These are phyloP conservation scores for Candida labiduridarum DNA, from an alignment of 1,139 yeast genomes.

Conservation along the genomic window DNA sequence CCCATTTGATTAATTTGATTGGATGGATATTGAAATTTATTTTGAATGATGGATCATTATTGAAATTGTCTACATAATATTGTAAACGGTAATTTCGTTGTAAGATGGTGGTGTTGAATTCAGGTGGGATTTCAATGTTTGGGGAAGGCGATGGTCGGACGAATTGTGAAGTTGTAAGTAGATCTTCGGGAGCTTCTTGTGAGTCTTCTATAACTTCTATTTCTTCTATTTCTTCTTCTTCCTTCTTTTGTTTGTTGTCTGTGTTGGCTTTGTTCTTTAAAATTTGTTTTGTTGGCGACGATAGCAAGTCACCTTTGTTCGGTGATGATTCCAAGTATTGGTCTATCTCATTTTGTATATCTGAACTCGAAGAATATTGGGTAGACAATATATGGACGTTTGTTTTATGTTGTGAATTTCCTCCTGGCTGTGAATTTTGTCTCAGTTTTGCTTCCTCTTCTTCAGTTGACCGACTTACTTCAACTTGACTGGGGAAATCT, in stretches of 20 bases:
- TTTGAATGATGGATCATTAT: slow-evolving; percentile 20
- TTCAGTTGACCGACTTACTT: slow-evolving; percentile 1
- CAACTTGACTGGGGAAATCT: background rate
- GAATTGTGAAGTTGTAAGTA: background rate
- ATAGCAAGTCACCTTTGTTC: background rate
- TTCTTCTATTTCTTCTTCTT: slow-evolving; percentile 16
- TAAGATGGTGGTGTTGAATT: slow-evolving; percentile 27
- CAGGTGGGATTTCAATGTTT: slow-evolving; percentile 12
- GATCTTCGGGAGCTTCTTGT: slow-evolving; percentile 18
- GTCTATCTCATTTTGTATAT: background rate
- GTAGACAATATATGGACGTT: slow-evolving; percentile 11
- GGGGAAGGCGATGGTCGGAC: background rate
- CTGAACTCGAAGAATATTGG: slow-evolving; percentile 17
- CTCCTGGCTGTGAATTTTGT: background rate
- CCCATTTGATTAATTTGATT: slow-evolving; percentile 38
- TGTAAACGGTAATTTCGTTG: slow-evolving; percentile 31
- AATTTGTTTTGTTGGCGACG: slow-evolving; percentile 4
- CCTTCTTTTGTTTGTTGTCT: slow-evolving; percentile 20
- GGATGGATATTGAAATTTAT: slow-evolving; percentile 33
- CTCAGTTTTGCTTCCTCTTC: background rate
- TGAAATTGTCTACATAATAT: slow-evolving; percentile 27
- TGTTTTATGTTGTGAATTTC: background rate
- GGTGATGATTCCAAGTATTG: slow-evolving; percentile 1
- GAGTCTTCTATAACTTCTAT: slow-evolving; percentile 23
- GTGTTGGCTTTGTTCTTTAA: slow-evolving; percentile 15